phyloP scores from a whole-genome alignment of 2,329 filamentous ascomycete genomes.

The Pseudopyricularia cyperi region DNA sequence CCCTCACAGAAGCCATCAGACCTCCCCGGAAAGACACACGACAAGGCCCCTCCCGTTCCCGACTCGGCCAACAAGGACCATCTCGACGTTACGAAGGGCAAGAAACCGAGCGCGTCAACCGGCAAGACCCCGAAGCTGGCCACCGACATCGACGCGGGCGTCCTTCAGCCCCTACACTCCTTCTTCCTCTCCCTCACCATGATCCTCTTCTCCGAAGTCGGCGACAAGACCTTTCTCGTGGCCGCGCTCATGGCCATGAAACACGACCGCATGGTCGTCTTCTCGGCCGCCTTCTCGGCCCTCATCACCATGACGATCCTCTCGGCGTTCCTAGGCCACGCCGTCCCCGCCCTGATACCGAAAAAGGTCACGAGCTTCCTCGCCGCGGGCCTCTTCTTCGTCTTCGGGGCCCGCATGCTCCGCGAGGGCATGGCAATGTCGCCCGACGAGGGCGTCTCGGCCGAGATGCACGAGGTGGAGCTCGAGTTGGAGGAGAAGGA shows the following conservation, averaged over 20 bases:
- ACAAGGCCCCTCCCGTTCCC: constrained; percentile 58
- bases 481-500: constrained; percentile 89
- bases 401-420: constrained; percentile 77
- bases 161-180: constrained; percentile 75
- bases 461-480: constrained; percentile 97
- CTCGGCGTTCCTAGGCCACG: constrained; percentile 83
- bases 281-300: constrained; percentile 86
- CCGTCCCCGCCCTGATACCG: constrained; percentile 78
- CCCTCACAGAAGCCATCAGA: constrained; percentile 61
- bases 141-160: constrained; percentile 29
- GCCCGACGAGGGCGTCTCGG: constrained; percentile 79
- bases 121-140: constrained; percentile 16
- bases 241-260: constrained; percentile 99
- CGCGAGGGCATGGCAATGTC: constrained; percentile 82
- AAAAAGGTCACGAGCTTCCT: constrained; percentile 84
- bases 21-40: constrained; percentile 65
- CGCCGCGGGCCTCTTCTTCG: constrained; percentile 72
- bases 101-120: neutral
- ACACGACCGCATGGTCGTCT: constrained; percentile 83
- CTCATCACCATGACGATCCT: constrained; percentile 90
- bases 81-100: constrained; percentile 35
- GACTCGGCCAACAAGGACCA: constrained; percentile 53
- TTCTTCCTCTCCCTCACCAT: constrained; percentile 88
- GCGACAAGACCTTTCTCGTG: constrained; percentile 97
- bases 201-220: constrained; percentile 94